Base-by-base conservation (phyloP, 257 asterid species). In the Voacanga thouarsii region DNA sequence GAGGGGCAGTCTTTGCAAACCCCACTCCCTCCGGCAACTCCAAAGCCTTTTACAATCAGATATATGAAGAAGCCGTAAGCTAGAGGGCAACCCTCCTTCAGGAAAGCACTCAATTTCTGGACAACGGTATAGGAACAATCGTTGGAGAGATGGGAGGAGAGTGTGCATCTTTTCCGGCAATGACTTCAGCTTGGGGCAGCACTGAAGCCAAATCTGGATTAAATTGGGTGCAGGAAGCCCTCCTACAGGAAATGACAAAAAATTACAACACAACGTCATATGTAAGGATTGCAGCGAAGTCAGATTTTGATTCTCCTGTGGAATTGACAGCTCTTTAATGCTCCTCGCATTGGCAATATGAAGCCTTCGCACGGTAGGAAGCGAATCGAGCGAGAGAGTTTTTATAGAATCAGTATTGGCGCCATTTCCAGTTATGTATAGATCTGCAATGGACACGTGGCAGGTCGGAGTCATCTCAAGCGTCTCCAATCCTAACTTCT, bases 281-380 rank as follows among this genome's bases (percentile, higher is more conserved):
- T n/a, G n/a, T n/a, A n/a, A n/a, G n/a, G n/a, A n/a, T n/a, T n/a
- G n/a, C n/a, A n/a, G n/a, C n/a, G n/a, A n/a, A n/a, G n/a, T n/a
- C n/a, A n/a, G n/a, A n/a, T n/a, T n/a, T n/a, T n/a, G n/a, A n/a
- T n/a, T n/a, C n/a, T n/a, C n/a, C n/a, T n/a, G n/a, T n/a, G n/a
- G n/a, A 44, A 60, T 30, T 30, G 65, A 72, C 50, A 79, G 33
- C 24, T 9, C 14, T 1, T 44, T 63, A 33, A 78, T 14, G 37
- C n/a, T 14, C 3, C 0, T 8, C 39, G 65, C 51, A 0, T 0
- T 0, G 0, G 0, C 0, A 26, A 79, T 16, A 0, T 0, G 0
- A 18, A 79, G 15, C 3, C 0, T 0, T 19, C 14, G 65, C 26
- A 39, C 28, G 14, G 12, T 41, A 0, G 78, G 75, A n/a, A 64